Evolutionary conservation across 2,329 filamentous ascomycete species (phyloP).

Genomic region (Beauveria rudraprayagi): DNA sequence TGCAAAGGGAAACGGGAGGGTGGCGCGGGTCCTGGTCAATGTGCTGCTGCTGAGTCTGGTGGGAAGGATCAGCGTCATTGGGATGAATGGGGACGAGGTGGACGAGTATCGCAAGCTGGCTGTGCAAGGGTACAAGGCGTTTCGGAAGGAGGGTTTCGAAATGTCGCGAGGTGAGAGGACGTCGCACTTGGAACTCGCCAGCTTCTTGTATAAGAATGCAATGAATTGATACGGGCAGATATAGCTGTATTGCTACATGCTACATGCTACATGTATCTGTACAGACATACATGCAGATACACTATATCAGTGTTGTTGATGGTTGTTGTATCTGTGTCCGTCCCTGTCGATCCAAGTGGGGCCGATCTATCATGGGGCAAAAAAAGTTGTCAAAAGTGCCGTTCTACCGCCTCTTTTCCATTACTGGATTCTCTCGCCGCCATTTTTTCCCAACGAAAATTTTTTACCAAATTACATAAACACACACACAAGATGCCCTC

Average conservation of each 20-base stretch:
- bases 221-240: too few species aligned
- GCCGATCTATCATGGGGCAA: slow-evolving; percentile 7
- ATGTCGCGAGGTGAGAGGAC: too few species aligned
- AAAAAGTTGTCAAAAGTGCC: neutral
- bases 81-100: neutral
- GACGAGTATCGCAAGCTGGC: neutral
- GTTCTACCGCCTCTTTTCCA: neutral
- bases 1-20: neutral
- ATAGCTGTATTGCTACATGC: too few species aligned
- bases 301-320: neutral
- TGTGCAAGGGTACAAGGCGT: neutral
- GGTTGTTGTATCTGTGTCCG: too few species aligned
- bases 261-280: too few species aligned
- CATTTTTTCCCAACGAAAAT: neutral
- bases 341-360: slow-evolving; percentile 3
- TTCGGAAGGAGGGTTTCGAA: too few species aligned
- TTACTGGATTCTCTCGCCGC: neutral
- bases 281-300: neutral
- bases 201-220: too few species aligned
- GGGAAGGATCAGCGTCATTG: neutral
- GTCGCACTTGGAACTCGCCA: too few species aligned
- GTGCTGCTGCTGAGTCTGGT: neutral
- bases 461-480: neutral
- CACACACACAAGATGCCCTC: slow-evolving; percentile 37
- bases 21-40: neutral